These are phyloP conservation scores for Echeveria elegans DNA, from an alignment of 164 flowering plant species.

Conservation along the genomic window DNA sequence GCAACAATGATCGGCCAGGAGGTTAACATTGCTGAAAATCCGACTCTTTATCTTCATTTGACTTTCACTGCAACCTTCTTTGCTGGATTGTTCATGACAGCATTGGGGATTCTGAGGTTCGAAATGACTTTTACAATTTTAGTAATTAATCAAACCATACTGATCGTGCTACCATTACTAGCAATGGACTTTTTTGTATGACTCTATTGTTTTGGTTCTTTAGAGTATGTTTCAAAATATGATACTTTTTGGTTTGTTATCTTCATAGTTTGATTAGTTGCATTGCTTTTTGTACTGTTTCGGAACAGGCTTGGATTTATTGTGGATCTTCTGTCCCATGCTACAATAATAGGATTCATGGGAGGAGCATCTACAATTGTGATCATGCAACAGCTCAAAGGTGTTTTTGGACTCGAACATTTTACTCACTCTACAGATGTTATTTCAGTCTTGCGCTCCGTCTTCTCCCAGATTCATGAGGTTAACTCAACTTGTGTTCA, in stretches of 20 bases:
- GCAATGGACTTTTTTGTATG: too few species aligned
- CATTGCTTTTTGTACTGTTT: too few species aligned
- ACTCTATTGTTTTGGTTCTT: too few species aligned
- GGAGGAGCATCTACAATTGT: constrained; percentile 94
- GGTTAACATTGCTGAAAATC: constrained; percentile 51
- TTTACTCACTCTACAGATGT: constrained; percentile 74
- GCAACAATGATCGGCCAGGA: constrained; percentile 67
- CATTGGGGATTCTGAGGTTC: constrained; percentile 77
- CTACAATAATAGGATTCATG: constrained; percentile 96
- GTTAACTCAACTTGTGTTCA: constrained; percentile 19
- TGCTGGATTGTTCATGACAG: constrained; percentile 68
- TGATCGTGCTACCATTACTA: too few species aligned
- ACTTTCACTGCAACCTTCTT: constrained; percentile 90
- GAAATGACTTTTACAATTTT: background rate
- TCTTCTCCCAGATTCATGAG: constrained; percentile 69
- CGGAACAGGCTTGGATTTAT: constrained; percentile 78
- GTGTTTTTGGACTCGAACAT: constrained; percentile 65
- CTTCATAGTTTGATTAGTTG: too few species aligned
- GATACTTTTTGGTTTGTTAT: too few species aligned
- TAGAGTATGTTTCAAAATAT: too few species aligned
- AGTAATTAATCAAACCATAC: background rate
- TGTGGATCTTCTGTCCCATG: constrained; percentile 94
- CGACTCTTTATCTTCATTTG: constrained; percentile 65
- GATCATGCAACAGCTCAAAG: constrained; percentile 80
- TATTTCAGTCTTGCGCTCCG: constrained; percentile 68